Base-by-base conservation (phyloP, 768 basidiomycete genomes). In the Agaricus sinodeliciosus region DNA sequence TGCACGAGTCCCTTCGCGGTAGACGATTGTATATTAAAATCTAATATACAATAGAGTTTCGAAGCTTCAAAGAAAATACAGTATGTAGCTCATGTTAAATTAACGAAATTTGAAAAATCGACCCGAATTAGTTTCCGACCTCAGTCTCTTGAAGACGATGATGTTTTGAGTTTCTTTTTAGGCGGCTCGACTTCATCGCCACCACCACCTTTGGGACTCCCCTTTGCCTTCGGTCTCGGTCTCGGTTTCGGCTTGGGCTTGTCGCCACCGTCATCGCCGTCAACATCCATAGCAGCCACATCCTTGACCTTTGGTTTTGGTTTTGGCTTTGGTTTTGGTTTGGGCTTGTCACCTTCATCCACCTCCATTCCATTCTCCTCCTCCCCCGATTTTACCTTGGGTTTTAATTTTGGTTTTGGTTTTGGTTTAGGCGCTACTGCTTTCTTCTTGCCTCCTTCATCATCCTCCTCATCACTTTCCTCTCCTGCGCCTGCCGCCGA, bases 131-230 rank as follows among this genome's bases (percentile, higher is more conserved):
- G 7, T 8, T 31, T 11, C 31, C 31, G 31, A 31, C 31, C 11
- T 31, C 31, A 31, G 11, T 7, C 31, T 11, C 7, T 31, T 7
- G 31, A 35, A 56, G 55, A 56, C 16, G 28, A 44, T 4, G 74
- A 60, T 31, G 75, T 84, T 72, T 87, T 90, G 53, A 69, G 66
- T 67, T 91, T 91, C 72, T 91, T 91, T 71, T 84, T 87, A 2
- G 77, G 81, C 11, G 84, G 87, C 50, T 79, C 81, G 2, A 68
- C 73, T 7, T 66, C 69, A 22, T 65, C 71, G 9, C 62, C 66
- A 19, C 68, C 66, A 9, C 62, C 66, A 19, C 68, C 66, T 28
- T 66, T 67, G 58, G 70, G 73, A 56, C 69, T 72, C 25, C 43
- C 46, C 31, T 51, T 59, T 3, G 37, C 13, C 48, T 57, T 62